phyloP scores from a whole-genome alignment of 1,284 basidiomycete genomes.

The Cryptococcus sp. region DNA sequence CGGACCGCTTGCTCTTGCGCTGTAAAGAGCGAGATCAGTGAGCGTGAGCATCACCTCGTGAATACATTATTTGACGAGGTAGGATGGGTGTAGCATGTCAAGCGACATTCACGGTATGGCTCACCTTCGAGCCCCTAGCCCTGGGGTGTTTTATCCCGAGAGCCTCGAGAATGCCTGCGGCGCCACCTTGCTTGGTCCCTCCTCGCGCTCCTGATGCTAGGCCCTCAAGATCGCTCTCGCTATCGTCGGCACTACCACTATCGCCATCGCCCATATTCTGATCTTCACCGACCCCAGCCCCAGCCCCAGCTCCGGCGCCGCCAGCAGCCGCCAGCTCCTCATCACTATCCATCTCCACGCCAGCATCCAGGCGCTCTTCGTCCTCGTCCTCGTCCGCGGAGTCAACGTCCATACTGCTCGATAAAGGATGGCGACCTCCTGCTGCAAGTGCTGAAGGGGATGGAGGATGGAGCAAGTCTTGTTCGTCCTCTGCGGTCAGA shows the following conservation, averaged over 20 bases:
- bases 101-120: no score
- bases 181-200: background rate
- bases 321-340: constrained; percentile 2
- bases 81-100: no score
- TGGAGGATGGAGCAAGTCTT: constrained; percentile 4
- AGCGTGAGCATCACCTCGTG: no score
- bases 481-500: constrained; percentile 9
- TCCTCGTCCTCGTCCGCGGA: constrained; percentile 5
- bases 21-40: no score
- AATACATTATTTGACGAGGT: no score
- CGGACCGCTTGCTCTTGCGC: no score
- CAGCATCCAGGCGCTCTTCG: constrained; percentile 3
- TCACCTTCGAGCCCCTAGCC: no score
- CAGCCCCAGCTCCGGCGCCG: background rate
- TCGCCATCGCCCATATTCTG: constrained; percentile 7
- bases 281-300: constrained; percentile 8
- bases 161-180: background rate
- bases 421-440: constrained; percentile 6
- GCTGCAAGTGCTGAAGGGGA: constrained; percentile 3
- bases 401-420: constrained; percentile 13
- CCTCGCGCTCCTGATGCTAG: constrained; percentile 5
- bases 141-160: no score
- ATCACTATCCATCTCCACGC: constrained; percentile 5
- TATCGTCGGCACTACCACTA: background rate
- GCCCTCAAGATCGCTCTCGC: constrained; percentile 7